Evolutionary conservation across 306 rosid genomes (phyloP).

Genomic region (Fragaria ananassa): DNA sequence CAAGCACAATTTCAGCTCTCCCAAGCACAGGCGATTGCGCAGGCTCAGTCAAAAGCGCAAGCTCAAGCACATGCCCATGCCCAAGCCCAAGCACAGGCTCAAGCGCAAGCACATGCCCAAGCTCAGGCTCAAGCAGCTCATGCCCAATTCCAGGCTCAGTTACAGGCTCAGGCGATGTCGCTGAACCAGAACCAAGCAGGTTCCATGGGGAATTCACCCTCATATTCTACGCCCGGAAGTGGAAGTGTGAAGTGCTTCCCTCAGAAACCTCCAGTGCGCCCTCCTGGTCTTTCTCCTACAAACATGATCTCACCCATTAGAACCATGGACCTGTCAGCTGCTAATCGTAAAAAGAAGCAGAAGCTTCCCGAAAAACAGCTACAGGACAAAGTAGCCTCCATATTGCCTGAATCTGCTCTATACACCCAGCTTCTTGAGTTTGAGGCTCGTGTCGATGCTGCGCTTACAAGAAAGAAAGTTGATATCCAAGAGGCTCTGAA

Average conservation of each 20-base stretch:
- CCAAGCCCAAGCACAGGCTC: constrained; percentile 68
- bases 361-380: constrained; percentile 92
- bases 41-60: constrained; percentile 79
- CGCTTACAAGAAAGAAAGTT: constrained; percentile 87
- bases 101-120: constrained; percentile 38
- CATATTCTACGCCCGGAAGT: constrained; percentile 47
- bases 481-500: constrained; percentile 97
- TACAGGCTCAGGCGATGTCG: constrained; percentile 84
- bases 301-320: constrained; percentile 60
- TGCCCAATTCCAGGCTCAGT: constrained; percentile 88
- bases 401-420: constrained; percentile 81
- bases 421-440: constrained; percentile 98
- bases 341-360: constrained; percentile 84
- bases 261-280: constrained; percentile 84
- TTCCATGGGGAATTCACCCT: constrained; percentile 55
- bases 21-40: constrained; percentile 93
- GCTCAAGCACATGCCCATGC: constrained; percentile 68
- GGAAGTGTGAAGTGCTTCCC: constrained; percentile 59
- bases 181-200: constrained; percentile 57
- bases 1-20: constrained; percentile 79
- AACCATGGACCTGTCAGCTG: constrained; percentile 76
- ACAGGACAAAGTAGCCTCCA: constrained; percentile 85
- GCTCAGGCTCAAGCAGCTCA: constrained; percentile 75
- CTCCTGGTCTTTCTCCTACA: constrained; percentile 58
- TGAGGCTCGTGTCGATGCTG: constrained; percentile 87